Conservation (phyloP, 257 asterid species). For the Oldenlandia corymbosa region DNA sequence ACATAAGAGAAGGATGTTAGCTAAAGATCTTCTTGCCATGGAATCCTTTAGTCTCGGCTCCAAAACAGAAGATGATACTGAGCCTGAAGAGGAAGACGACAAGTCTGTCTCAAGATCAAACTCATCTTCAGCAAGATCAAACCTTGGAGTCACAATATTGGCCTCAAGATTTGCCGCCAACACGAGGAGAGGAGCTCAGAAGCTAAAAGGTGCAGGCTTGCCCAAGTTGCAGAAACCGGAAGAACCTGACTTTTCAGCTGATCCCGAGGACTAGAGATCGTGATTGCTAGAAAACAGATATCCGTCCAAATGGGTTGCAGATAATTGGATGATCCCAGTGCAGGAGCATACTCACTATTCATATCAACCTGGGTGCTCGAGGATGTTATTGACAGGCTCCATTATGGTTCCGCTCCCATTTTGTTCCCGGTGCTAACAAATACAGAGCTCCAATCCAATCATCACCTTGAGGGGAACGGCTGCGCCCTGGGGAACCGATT, state of each 20-base stretch:
- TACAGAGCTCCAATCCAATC: background rate
- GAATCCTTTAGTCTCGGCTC: slow-evolving; percentile 54
- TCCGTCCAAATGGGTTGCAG: background rate
- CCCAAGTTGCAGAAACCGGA: slow-evolving; percentile 78
- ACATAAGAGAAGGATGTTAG: slow-evolving; percentile 55
- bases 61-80: slow-evolving; percentile 22
- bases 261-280: slow-evolving; percentile 53
- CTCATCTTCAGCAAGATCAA: slow-evolving; percentile 32
- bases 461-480: background rate
- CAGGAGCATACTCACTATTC: background rate
- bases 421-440: background rate
- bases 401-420: background rate
- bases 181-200: slow-evolving; percentile 83
- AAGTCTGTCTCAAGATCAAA: slow-evolving; percentile 17
- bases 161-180: slow-evolving; percentile 89
- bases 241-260: slow-evolving; percentile 79
- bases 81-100: slow-evolving; percentile 27
- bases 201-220: slow-evolving; percentile 58
- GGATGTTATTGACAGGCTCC: background rate
- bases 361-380: background rate
- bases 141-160: slow-evolving; percentile 68
- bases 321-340: background rate
- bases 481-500: background rate
- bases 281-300: background rate
- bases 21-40: slow-evolving; percentile 57